These are phyloP conservation scores for Delonix regia DNA, from an alignment of 306 rosid species.

Conservation along the genomic window DNA sequence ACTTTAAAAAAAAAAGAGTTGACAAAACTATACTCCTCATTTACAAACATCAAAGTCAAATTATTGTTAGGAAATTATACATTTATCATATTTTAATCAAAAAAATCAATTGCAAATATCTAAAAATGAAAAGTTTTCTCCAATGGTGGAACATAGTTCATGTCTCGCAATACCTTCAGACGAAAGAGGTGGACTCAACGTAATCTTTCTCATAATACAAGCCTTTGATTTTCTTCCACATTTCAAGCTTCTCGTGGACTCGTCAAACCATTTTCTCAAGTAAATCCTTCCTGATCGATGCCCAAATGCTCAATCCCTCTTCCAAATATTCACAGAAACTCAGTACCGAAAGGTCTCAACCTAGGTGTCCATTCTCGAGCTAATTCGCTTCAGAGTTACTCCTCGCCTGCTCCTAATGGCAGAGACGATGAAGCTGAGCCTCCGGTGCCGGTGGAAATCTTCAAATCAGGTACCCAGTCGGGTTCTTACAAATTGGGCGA, in stretches of 20 bases:
- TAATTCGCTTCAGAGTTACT: slow-evolving; percentile 28
- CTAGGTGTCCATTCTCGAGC: slow-evolving; percentile 21
- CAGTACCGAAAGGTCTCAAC: slow-evolving; percentile 31
- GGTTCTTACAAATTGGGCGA: slow-evolving; percentile 85
- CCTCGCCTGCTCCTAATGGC: slow-evolving; percentile 31
- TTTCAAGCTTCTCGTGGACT: neutral
- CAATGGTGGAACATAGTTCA: neutral
- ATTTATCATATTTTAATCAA: too few species aligned
- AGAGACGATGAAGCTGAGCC: slow-evolving; percentile 34
- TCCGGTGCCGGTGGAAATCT: slow-evolving; percentile 57
- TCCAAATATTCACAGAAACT: slow-evolving; percentile 41
- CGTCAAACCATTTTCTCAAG: slow-evolving; percentile 4
- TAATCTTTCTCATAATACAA: neutral
- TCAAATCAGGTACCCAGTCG: slow-evolving; percentile 57
- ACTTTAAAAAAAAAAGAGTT: too few species aligned
- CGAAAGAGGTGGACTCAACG: neutral
- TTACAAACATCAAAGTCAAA: too few species aligned
- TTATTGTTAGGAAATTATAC: too few species aligned
- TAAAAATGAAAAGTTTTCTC: too few species aligned
- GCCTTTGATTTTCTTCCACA: neutral
- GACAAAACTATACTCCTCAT: too few species aligned
- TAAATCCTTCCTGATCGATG: slow-evolving; percentile 40
- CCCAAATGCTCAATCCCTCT: slow-evolving; percentile 53
- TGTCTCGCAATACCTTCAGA: neutral
- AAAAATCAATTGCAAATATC: too few species aligned